Percentiles rank a stretch among this genome's conserved stretches.
Conservation (phyloP, 176 grass and related monocot species). For the Carex kokanica region DNA sequence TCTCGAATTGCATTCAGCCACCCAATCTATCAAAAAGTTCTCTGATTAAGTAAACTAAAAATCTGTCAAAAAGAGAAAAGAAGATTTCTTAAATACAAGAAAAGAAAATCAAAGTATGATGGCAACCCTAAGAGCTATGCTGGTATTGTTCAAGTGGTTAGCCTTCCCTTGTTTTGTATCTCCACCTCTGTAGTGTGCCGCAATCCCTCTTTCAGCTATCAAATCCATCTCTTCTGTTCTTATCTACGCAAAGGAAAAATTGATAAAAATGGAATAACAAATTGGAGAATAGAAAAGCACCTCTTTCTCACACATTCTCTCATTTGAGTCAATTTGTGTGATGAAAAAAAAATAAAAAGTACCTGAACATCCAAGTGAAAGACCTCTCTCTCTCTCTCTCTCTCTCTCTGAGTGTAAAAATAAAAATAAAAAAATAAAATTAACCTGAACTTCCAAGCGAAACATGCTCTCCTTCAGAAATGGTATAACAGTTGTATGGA, state of each 20-base stretch:
- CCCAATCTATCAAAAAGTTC: slow-evolving; percentile 64
- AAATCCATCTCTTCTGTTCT: slow-evolving; percentile 99
- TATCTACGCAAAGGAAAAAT: slow-evolving; percentile 51
- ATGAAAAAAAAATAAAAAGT: neutral
- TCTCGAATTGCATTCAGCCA: slow-evolving; percentile 98
- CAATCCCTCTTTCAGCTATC: slow-evolving; percentile 99
- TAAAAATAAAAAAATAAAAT: neutral
- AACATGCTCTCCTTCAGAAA: slow-evolving; percentile 99
- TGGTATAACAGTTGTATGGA: slow-evolving; percentile 94
- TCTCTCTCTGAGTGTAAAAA: neutral
- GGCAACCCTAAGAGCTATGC: slow-evolving; percentile 85
- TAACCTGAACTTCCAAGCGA: slow-evolving; percentile 81
- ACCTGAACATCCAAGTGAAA: slow-evolving; percentile 81
- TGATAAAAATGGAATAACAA: neutral
- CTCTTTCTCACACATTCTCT: neutral
- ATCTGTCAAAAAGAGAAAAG: neutral
- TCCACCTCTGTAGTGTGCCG: slow-evolving; percentile 74
- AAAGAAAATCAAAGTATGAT: slow-evolving; percentile 24
- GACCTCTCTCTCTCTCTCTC: slow-evolving; percentile 56
- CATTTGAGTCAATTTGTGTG: neutral
- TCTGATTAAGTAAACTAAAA: slow-evolving; percentile 1
- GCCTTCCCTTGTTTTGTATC: slow-evolving; percentile 74
- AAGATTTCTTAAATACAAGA: slow-evolving; percentile 10
- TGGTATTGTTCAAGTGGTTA: slow-evolving; percentile 67
- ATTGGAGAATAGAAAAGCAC: neutral